These are phyloP conservation scores for Monosporozyma yasuniensis DNA, from an alignment of 805 yeast genomes.

Conservation along the genomic window DNA sequence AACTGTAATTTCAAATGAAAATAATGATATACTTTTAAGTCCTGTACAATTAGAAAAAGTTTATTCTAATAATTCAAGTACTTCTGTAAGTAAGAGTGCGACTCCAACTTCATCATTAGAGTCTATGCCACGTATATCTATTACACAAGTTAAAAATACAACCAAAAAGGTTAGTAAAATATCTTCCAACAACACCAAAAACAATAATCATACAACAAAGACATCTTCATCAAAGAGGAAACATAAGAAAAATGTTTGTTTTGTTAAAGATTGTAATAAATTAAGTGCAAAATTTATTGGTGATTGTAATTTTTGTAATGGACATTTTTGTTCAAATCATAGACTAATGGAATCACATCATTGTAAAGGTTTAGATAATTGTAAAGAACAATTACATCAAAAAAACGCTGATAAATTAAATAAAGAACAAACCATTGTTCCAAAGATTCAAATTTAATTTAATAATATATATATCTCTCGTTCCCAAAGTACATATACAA, in stretches of 20 bases:
- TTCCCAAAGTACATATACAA: neutral
- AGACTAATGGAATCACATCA: constrained; percentile 76
- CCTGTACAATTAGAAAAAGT: neutral
- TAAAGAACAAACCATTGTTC: constrained; percentile 67
- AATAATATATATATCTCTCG: too few relatives aligned
- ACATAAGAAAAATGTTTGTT: constrained; percentile 37
- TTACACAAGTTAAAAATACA: neutral
- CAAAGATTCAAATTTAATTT: constrained; percentile 41
- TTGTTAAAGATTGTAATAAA: constrained; percentile 52
- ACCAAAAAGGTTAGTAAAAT: constrained; percentile 11
- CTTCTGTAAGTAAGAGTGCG: too few relatives aligned
- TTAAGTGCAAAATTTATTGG: constrained; percentile 61
- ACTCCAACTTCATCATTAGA: neutral
- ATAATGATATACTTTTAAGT: neutral
- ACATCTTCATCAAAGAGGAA: constrained; percentile 12
- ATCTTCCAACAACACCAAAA: constrained; percentile 15
- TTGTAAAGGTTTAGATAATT: constrained; percentile 67
- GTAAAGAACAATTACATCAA: constrained; percentile 78
- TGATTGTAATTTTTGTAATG: constrained; percentile 75
- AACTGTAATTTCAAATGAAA: neutral
- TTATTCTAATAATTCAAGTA: too few relatives aligned
- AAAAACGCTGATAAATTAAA: constrained; percentile 76
- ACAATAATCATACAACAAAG: neutral
- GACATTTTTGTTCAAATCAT: constrained; percentile 81
- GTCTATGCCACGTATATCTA: neutral